Evolutionary conservation across 768 basidiomycete genomes (phyloP), one percentile per base, ranked within the genome.

Genomic region (Hericium erinaceus): DNA sequence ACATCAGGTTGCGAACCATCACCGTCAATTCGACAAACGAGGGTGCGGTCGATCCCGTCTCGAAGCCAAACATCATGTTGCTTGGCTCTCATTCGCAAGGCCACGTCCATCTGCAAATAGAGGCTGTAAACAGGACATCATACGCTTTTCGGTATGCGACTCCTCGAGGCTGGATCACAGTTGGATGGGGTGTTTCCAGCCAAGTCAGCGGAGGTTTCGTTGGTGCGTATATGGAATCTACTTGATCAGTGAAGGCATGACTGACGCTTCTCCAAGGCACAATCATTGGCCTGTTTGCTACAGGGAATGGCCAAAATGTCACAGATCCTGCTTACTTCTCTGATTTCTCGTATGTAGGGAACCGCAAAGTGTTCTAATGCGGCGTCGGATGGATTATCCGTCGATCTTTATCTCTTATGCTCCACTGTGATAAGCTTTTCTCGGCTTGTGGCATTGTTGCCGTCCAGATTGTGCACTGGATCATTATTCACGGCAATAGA

Each of bases 221-320:
- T 11, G 52, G 52, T 20, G 16, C 12, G 44, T 46, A 20, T 39
- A 38, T 39, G 15, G 3, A n/a, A n/a, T 39, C 9, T 20, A 18
- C 37, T 16, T 12, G 5, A n/a, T 11, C 2, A 2, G 26, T 6
- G 61, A 55, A 38, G 48, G 26, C 26, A 33, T 52, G 52, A 16
- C n/a, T 41, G 20, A 9, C 7, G 20, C 8, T 18, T 18, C 48
- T 12, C 12, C 46, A 40, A 28, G 18, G 54, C 41, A 64, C 63
- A 1, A 58, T 64, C 24, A 33, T 64, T 26, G 63, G 63, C 12
- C 60, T 64, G 58, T 64, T 56, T 48, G 63, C 63, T 8, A 60
- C 63, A 9, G 63, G 63, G 12, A 60, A 64, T 33, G 63, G 61
- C 4, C 20, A 10, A 10, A 41, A 59, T 16, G 33, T 48, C 20